Evolutionary conservation across 352 stramenopile species (phyloP).

Genomic region (Globisporangium viniferum): DNA sequence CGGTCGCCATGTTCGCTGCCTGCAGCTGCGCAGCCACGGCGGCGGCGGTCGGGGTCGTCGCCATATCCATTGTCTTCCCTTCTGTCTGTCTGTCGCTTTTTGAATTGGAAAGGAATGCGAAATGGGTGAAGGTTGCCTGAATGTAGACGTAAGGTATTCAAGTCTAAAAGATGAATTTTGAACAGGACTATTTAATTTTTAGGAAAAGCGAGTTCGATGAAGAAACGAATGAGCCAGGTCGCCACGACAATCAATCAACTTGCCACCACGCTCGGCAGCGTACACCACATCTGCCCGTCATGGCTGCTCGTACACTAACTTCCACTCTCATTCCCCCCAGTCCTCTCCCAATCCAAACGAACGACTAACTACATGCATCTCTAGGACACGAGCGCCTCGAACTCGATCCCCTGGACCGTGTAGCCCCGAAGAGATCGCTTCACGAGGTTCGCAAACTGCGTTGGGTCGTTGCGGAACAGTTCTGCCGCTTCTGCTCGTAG

Average conservation of each 20-base stretch:
- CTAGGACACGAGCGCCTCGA: constrained; percentile 71
- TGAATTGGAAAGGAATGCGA: neutral
- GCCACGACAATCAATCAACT: too few relatives aligned
- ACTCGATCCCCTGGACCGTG: constrained; percentile 78
- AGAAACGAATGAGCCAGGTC: too few relatives aligned
- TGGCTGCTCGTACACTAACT: neutral
- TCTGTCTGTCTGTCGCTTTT: neutral
- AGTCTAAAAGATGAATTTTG: neutral
- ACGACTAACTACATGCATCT: neutral
- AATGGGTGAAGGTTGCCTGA: neutral
- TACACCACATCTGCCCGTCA: neutral
- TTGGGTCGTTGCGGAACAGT: constrained; percentile 93
- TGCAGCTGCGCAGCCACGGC: neutral
- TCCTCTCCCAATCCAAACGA: neutral
- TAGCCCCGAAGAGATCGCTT: constrained; percentile 80
- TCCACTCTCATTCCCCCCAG: neutral
- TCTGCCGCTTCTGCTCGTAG: constrained; percentile 91
- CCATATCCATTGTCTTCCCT: neutral
- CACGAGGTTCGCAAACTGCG: constrained; percentile 91
- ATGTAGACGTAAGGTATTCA: neutral
- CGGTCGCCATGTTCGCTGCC: neutral
- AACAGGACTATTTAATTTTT: neutral
- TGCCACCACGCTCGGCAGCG: too few relatives aligned
- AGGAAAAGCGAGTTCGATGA: too few relatives aligned
- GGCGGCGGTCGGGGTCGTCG: neutral